Percentiles rank a stretch among this genome's conserved stretches.
These are phyloP conservation scores for Leptographium galeiforme DNA, from an alignment of 2,329 filamentous ascomycete genomes.

Conservation along the genomic window DNA sequence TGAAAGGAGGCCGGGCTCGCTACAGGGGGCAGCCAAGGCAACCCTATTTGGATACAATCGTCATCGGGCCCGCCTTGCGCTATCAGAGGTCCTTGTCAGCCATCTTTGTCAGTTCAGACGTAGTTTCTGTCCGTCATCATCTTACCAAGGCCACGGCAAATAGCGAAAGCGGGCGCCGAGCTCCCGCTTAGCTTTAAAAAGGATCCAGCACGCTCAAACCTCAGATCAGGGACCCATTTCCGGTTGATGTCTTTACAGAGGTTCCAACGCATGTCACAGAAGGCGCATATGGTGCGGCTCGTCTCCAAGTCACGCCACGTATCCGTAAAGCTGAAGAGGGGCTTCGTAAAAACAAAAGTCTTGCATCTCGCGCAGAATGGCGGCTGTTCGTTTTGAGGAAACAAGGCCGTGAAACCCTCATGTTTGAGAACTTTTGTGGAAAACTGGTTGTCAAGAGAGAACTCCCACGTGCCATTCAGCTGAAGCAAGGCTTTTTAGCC, in stretches of 20 bases:
- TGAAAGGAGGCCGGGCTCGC: conserved; percentile 5
- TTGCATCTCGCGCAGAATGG: background rate
- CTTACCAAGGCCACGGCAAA: background rate
- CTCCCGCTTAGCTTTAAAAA: background rate
- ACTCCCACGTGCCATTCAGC: background rate
- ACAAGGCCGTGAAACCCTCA: background rate
- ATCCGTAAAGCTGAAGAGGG: background rate
- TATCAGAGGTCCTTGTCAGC: background rate
- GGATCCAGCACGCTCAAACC: background rate
- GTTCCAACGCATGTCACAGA: background rate
- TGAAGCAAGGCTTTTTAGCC: background rate
- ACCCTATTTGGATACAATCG: conserved; percentile 8
- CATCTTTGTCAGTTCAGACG: too few relatives aligned
- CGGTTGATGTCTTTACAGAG: background rate
- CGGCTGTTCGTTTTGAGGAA: background rate
- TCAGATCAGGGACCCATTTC: background rate
- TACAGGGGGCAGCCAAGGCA: conserved; percentile 5
- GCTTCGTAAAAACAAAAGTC: background rate
- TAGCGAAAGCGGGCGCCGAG: background rate
- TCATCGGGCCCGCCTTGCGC: background rate
- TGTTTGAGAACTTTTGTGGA: background rate
- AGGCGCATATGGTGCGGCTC: background rate
- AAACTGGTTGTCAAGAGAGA: background rate
- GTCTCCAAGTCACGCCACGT: background rate
- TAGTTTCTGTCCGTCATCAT: too few relatives aligned